Evolutionary conservation across 106 monocot species (phyloP), one percentile per base, ranked within the genome.

Genomic region (Dendrobium huoshanense): DNA sequence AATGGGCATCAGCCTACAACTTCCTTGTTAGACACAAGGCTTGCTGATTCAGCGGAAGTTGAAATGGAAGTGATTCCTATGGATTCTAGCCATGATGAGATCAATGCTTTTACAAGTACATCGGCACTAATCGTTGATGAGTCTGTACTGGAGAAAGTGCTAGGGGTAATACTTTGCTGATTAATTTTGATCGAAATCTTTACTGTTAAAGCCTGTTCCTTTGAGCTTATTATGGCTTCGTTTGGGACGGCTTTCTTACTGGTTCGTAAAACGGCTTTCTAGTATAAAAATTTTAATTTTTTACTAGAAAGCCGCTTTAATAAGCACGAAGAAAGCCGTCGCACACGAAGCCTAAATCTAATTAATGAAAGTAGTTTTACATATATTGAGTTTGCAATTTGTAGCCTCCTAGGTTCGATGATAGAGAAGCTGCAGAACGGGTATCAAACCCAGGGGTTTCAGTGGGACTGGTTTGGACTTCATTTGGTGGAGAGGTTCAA

Each of bases 1-100:
- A 89, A 89, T 77, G 77, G 86, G 15, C 85, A 88, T 45, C 91
- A 86, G n/a, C 81, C 91, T 10, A 85, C 90, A 81, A 81, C 92
- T 45, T 89, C 94, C 9, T 51, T 94, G 9, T 74, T 98, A 20
- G 94, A 92, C 29, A 83, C 92, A 24, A 83, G 92, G 29, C 91
- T 99, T 45, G 84, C 91, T 81, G 95, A 93, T 85, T 83, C 82
- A 47, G 87, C 94, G 19, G 99, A 95, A 81, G 91, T 95, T 67
- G 99, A 99, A 83, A 99, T 99, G 95, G 99, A 99, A 76, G 95
- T 91, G 72, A 95, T 99, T 86, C 87, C 95, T 49, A 87, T 95
- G 87, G 88, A 84, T 75, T 82, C 90, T 54, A 89, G 87, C 33
- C 83, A 82, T 73, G 82, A 89, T 78, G 95, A 93, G 68, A 87